Conservation (phyloP, 768 basidiomycete species). For the Fomitopsis serialis region DNA sequence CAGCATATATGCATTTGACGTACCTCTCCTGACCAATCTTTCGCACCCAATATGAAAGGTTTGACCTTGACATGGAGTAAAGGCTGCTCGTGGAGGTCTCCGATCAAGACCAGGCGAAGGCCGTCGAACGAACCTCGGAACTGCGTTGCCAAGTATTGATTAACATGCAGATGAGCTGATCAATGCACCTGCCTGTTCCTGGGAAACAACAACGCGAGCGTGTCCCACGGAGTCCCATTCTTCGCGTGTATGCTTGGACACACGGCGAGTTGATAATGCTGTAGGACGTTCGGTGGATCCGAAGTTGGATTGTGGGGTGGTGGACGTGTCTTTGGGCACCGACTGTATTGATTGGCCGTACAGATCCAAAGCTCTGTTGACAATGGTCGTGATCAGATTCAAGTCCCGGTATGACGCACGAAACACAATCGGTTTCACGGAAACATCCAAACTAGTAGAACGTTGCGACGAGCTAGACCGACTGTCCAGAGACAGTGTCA, state of each 20-base stretch:
- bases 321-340: not conserved
- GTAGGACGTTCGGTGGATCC: not conserved
- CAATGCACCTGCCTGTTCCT: constrained; percentile 62
- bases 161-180: not conserved
- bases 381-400: constrained; percentile 77
- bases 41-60: constrained; percentile 74
- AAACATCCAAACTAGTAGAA: constrained; percentile 80
- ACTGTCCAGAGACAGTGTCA: constrained; percentile 83
- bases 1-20: constrained; percentile 11
- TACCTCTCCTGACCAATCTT: constrained; percentile 94
- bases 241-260: not conserved
- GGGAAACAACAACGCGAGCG: constrained; percentile 57
- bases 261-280: not conserved
- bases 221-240: constrained; percentile 20
- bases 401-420: constrained; percentile 96
- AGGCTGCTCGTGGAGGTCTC: constrained; percentile 92
- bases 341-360: constrained; percentile 41
- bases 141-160: constrained; percentile 34
- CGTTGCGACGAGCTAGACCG: constrained; percentile 65
- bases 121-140: constrained; percentile 85
- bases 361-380: constrained; percentile 83
- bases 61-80: constrained; percentile 86
- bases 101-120: constrained; percentile 89
- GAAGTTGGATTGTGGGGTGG: not conserved
- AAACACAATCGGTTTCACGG: constrained; percentile 78